Evolutionary conservation across 1,284 basidiomycete genomes (phyloP).

Genomic region (Amylostereum chailletii): DNA sequence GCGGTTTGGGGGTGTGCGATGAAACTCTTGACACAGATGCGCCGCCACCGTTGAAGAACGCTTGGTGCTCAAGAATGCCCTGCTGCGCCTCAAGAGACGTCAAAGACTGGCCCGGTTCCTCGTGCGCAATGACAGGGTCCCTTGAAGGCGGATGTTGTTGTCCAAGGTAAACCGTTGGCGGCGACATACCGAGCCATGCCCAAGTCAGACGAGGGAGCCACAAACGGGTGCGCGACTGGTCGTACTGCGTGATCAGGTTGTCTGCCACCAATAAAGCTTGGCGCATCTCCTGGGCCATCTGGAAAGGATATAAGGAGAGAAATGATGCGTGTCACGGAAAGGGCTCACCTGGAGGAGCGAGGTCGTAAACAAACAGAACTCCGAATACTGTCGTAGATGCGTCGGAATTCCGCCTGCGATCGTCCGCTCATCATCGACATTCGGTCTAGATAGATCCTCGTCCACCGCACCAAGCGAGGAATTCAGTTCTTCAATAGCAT

Average conservation of each 20-base stretch:
- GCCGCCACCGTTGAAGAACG: not conserved
- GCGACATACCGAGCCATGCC: constrained; percentile 40
- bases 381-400: constrained; percentile 23
- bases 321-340: too few relatives aligned
- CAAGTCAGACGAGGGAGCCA: constrained; percentile 37
- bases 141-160: too few relatives aligned
- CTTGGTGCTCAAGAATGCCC: constrained; percentile 18
- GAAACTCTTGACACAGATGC: too few relatives aligned
- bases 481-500: constrained; percentile 25
- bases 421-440: too few relatives aligned
- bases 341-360: constrained; percentile 34
- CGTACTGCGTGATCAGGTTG: constrained; percentile 25
- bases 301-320: not conserved
- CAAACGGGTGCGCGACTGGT: constrained; percentile 26
- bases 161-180: constrained; percentile 9
- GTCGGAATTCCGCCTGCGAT: constrained; percentile 6
- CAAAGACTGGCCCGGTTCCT: too few relatives aligned
- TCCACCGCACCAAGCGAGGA: constrained; percentile 23
- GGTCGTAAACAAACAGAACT: constrained; percentile 32
- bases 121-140: too few relatives aligned
- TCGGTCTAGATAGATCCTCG: too few relatives aligned
- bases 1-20: too few relatives aligned
- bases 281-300: constrained; percentile 39
- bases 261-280: constrained; percentile 28
- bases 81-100: constrained; percentile 17